Base-by-base conservation (phyloP, 495 filamentous ascomycete genomes). In the Tuber umbilicatum region DNA sequence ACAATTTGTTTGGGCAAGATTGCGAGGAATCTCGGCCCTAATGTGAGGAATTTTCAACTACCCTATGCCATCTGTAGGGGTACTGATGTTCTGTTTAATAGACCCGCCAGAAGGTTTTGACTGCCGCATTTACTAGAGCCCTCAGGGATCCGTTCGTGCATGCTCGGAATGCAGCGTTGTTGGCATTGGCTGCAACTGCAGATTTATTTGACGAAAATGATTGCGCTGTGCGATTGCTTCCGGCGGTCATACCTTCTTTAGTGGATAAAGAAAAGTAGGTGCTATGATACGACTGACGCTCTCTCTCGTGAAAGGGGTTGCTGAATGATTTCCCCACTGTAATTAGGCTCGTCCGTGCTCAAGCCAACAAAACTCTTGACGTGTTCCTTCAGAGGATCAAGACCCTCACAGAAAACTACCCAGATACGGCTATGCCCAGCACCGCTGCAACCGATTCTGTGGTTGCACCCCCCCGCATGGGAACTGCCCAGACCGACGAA, bases 1-100 rank as follows among this genome's bases (percentile, higher is more conserved):
- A 98, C 96, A 0, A 98, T 99, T 41, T 98, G 95, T 81, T 84
- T 99, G 16, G 95, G 95, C 21, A 97, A 95, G 78, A 97, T 99
- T 76, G 94, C 95, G 2, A 94, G 92, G 78, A 91, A 97, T 78
- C 85, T 99, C 23, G 92, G 93, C 2, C 84, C 88, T 35, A 89
- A 89, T 81, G 89, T 91, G 83, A 75, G 86, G 83, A 7, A 2
- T 73, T n/a, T 37, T 17, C 37, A 31, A 47, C 7, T 21, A 2
- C 23, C 38, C 9, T 39, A 4, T 7, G 69, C 71, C 64, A 21
- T 19, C n/a, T 40, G 14, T 47, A 31, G 2, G 42, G 37, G 40
- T 77, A 68, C 74, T 80, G 17, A 80, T 68, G 37, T 47, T 23
- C 43, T 21, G n/a, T 70, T 23, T 37, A 27, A 47, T 37, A 82